Base-by-base conservation (phyloP, 2,329 filamentous ascomycete genomes). In the Verticillium dahliae region DNA sequence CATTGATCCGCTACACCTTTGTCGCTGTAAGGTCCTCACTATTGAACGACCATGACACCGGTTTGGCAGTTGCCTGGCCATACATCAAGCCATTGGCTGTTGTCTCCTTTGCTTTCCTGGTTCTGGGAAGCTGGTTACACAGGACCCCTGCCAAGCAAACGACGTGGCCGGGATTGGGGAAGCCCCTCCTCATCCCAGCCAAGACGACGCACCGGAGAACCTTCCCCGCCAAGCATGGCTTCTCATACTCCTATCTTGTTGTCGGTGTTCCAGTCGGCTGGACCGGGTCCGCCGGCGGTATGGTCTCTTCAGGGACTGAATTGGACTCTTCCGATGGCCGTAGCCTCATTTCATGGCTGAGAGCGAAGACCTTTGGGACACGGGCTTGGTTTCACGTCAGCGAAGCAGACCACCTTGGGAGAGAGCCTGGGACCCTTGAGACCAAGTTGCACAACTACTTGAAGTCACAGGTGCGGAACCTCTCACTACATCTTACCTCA, bases 231-330 rank as follows among this genome's bases (percentile, higher is more conserved):
- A 84, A 81, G 62, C 87, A 92, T 69, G 81, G 81, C 0, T 92
- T 93, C 69, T 78, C 78, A 1, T 91, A 91, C 69, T 86, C 87
- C 0, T 91, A 92, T 70, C 80, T 92, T 1, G 78, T 87, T 56
- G 85, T 87, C 33, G 89, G 89, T 0, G 78, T 90, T 50, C 89
- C 89, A 0, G 80, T 92, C 31, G 82, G 82, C n/a, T 86, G 83
- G 72, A 75, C 76, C 58, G 87, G 86, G 6, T 75, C 75, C 52
- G 74, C 78, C n/a, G 81, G 80, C 56, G 80, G 80, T 10, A 76
- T 89, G 64, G 69, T 90, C 38, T 88, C 57, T 37, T 50, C 87
- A 1, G 45, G 45, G 45, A 18, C 45, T 18, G 45, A 22, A 7
- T 27, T 18, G 2, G 45, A 50, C 45, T 22, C 45, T 4, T 18